These are phyloP conservation scores for Periconia sp. DNA, from an alignment of 2,329 filamentous ascomycete genomes.

Conservation along the genomic window DNA sequence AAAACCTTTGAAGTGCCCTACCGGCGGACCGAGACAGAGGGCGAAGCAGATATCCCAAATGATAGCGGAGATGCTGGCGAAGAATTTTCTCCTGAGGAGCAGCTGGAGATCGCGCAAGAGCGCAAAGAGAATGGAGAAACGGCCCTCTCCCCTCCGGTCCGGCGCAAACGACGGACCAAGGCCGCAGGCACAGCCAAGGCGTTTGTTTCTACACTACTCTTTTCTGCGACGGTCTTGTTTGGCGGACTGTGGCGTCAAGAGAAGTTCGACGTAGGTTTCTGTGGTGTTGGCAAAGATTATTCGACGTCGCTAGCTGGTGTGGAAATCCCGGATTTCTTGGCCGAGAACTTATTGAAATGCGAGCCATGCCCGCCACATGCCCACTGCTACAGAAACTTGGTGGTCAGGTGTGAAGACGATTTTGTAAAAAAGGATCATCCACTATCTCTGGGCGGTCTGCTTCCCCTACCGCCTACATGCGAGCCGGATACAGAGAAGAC, in stretches of 20 bases:
- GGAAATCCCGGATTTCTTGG: constrained; percentile 72
- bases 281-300: constrained; percentile 69
- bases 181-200: constrained; percentile 58
- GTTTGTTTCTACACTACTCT: constrained; percentile 70
- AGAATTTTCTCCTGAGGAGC: constrained; percentile 92
- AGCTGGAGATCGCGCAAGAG: constrained; percentile 72
- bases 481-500: constrained; percentile 94
- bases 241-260: constrained; percentile 88
- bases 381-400: constrained; percentile 78
- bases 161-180: constrained; percentile 35
- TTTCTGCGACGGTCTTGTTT: constrained; percentile 71
- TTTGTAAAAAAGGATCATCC: constrained; percentile 86
- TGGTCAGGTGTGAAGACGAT: constrained; percentile 79
- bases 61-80: constrained; percentile 70
- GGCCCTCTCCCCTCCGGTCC: constrained; percentile 49
- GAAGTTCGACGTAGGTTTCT: constrained; percentile 95
- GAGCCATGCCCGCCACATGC: constrained; percentile 90
- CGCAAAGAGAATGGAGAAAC: constrained; percentile 59
- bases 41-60: constrained; percentile 20
- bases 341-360: constrained; percentile 74
- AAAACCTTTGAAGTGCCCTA: constrained; percentile 62
- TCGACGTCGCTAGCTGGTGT: constrained; percentile 61
- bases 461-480: constrained; percentile 88
- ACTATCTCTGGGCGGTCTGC: constrained; percentile 73
- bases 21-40: constrained; percentile 47